Evolutionary conservation across 768 basidiomycete species (phyloP).

Genomic region (Botryobasidium botryosum): DNA sequence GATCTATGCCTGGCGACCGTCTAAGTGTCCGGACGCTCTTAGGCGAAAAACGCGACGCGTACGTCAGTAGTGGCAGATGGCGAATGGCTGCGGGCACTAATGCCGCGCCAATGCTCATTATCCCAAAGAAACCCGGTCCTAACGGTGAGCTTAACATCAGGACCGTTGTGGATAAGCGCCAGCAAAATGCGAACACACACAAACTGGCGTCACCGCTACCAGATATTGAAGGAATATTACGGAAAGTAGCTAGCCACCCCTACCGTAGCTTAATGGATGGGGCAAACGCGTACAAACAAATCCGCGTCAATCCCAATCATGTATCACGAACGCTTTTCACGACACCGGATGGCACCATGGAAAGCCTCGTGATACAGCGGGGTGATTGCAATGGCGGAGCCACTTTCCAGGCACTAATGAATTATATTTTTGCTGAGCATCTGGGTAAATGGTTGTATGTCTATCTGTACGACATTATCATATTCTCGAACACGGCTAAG

Average conservation of each 20-base stretch:
- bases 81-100: background rate
- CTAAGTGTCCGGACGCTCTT: conserved; percentile 3
- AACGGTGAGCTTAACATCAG: conserved; percentile 4
- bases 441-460: conserved; percentile 29
- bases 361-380: conserved; percentile 10
- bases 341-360: conserved; percentile 5
- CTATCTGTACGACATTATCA: conserved; percentile 31
- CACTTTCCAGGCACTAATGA: conserved; percentile 22
- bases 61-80: conserved; percentile 4
- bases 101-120: background rate
- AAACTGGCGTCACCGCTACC: conserved; percentile 7
- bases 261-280: conserved; percentile 5
- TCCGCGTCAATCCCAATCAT: conserved; percentile 2
- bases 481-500: conserved; percentile 25
- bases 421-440: conserved; percentile 17
- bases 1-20: conserved; percentile 1
- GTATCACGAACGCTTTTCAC: conserved; percentile 2
- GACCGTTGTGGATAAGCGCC: conserved; percentile 7
- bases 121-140: conserved; percentile 1
- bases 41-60: conserved; percentile 2
- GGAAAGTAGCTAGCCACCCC: conserved; percentile 4
- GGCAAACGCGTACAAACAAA: conserved; percentile 7
- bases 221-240: conserved; percentile 5
- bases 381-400: conserved; percentile 20
- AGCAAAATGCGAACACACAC: conserved; percentile 5